These are phyloP conservation scores for Colletotrichum eleusines DNA, from an alignment of 2,329 filamentous ascomycete species.

Conservation along the genomic window DNA sequence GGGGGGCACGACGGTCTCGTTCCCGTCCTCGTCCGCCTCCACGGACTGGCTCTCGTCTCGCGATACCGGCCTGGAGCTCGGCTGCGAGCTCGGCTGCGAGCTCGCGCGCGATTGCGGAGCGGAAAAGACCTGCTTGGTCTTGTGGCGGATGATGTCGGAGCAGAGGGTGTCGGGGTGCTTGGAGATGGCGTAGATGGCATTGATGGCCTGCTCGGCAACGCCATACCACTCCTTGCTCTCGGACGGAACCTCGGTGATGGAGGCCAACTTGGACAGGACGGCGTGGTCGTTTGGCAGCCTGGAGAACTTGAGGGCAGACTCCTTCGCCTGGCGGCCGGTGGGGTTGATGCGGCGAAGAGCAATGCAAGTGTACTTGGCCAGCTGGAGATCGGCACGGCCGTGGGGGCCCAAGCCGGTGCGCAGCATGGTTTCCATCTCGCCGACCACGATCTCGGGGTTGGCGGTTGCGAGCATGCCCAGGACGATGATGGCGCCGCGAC, in stretches of 20 bases:
- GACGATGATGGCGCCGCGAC: slow-evolving; percentile 94
- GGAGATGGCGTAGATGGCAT: slow-evolving; percentile 92
- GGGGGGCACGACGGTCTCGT: slow-evolving; percentile 45
- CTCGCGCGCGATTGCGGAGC: slow-evolving; percentile 47
- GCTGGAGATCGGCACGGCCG: slow-evolving; percentile 84
- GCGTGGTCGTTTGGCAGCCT: slow-evolving; percentile 93
- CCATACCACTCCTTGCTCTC: slow-evolving; percentile 97
- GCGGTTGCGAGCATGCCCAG: slow-evolving; percentile 96
- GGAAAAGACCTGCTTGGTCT: slow-evolving; percentile 84
- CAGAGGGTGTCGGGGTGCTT: slow-evolving; percentile 95
- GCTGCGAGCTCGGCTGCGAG: slow-evolving; percentile 57
- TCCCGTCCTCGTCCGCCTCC: slow-evolving; percentile 44
- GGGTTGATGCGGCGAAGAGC: slow-evolving; percentile 92
- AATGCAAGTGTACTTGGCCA: slow-evolving; percentile 96
- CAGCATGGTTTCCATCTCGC: slow-evolving; percentile 95
- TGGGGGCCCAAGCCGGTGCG: slow-evolving; percentile 86
- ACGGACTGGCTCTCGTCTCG: slow-evolving; percentile 34
- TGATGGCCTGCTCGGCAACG: slow-evolving; percentile 94
- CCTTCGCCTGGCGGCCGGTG: slow-evolving; percentile 82
- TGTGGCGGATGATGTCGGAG: slow-evolving; percentile 88
- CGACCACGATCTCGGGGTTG: slow-evolving; percentile 91
- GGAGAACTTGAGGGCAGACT: slow-evolving; percentile 75
- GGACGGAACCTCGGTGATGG: slow-evolving; percentile 86
- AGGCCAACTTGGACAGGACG: slow-evolving; percentile 82
- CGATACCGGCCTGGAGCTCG: slow-evolving; percentile 53